Evolutionary conservation across 78 protist species (phyloP), one percentile per base, ranked within the genome.

Genomic region (Monocercomonoides exilis): DNA sequence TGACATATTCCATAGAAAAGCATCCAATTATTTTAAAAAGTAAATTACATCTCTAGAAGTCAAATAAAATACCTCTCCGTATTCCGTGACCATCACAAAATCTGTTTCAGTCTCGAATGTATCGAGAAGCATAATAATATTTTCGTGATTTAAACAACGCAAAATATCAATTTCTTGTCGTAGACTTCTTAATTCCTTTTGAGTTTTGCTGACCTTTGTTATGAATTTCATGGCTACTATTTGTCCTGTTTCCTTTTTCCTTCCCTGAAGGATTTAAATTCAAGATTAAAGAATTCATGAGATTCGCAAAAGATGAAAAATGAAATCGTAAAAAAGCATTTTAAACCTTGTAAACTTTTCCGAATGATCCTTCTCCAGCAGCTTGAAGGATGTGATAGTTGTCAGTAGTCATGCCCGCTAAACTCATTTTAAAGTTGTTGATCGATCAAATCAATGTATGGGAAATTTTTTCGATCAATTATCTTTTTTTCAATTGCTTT

Each of bases 361-460:
- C 97, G 84, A 94, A 94, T 44, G 94, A 85, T 41, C 97, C 97
- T 70, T 94, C 95, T 0, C 97, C 97, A 42, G 94, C 90, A 2
- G 86, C 89, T 34, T 92, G 92, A 2, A 93, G 36, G 35, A 92
- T 38, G 63, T 85, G 90, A 79, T 79, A 79, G 82, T 79, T 79
- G 45, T 79, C 82, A 33, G 82, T 79, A 29, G 11, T 54, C 70
- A 29, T 11, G 11, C 70, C 70, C 11, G 70, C 70, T 29, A 29
- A 54, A 54, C 70, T 54, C 70, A 54, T 54, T 54, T 54, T 54
- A 21, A 54, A n/a, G n/a, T n/a, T n/a, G n/a, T n/a, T n/a, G n/a
- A n/a, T n/a, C n/a, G n/a, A 63, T n/a, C 77, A 63, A 63, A 32
- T 32, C 32, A n/a, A 63, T n/a, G 32, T 63, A 63, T n/a, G 77